Evolutionary conservation across 176 grass and related monocot genomes (phyloP).

Genomic region (Aegilops umbellulata): DNA sequence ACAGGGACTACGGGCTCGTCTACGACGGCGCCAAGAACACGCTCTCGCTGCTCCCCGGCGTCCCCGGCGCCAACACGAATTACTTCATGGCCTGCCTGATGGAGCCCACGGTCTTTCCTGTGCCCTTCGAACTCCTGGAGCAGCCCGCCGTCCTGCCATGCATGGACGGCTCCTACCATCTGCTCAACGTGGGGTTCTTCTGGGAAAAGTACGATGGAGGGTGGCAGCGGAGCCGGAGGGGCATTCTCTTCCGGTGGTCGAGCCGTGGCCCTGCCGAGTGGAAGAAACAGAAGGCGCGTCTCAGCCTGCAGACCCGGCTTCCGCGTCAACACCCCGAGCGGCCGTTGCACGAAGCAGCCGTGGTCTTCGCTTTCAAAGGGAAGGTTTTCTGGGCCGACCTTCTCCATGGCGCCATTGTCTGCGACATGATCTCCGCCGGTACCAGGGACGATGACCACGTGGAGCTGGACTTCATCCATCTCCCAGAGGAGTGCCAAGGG

Average conservation of each 20-base stretch:
- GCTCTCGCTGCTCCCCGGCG: no score
- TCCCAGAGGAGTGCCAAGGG: neutral
- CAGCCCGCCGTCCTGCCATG: no score
- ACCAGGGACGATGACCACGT: neutral
- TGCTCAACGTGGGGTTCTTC: no score
- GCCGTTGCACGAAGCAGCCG: neutral
- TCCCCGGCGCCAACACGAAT: no score
- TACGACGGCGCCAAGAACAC: no score
- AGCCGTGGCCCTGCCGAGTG: neutral
- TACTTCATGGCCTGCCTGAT: no score
- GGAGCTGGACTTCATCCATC: slow-evolving; percentile 4
- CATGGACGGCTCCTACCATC: no score
- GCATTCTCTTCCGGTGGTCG: no score
- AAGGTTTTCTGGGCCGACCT: neutral
- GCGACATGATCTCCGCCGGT: neutral
- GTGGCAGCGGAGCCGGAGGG: no score
- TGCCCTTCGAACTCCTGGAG: no score
- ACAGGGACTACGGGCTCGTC: neutral
- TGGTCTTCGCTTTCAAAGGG: neutral
- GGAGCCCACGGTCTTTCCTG: no score
- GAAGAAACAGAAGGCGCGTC: neutral
- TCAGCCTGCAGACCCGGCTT: neutral
- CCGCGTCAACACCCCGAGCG: neutral
- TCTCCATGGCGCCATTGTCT: neutral
- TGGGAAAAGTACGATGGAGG: no score